These are phyloP conservation scores for Suillus discolor DNA, from an alignment of 768 basidiomycete genomes.

Conservation along the genomic window DNA sequence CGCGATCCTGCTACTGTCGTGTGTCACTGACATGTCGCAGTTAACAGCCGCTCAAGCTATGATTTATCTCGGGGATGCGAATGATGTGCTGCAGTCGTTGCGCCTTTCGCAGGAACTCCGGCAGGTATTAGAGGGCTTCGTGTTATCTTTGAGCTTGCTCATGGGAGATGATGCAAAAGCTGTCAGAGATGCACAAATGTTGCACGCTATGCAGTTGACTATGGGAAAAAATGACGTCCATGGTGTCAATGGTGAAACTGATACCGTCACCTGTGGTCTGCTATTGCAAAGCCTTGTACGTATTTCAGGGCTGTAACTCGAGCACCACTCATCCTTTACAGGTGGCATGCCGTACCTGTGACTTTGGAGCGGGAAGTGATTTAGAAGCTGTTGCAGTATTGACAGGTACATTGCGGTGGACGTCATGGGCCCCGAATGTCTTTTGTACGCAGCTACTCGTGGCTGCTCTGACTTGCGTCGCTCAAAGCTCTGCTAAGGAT, in stretches of 20 bases:
- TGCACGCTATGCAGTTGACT: conserved; percentile 62
- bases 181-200: conserved; percentile 70
- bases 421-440: conserved; percentile 60
- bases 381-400: conserved; percentile 54
- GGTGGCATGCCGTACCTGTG: conserved; percentile 59
- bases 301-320: conserved; percentile 7
- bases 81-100: conserved; percentile 53
- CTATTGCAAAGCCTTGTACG: conserved; percentile 63
- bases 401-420: conserved; percentile 59
- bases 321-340: conserved; percentile 28
- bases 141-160: conserved; percentile 57
- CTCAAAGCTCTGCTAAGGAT: conserved; percentile 45
- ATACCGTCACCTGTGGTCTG: conserved; percentile 65
- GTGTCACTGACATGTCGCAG: conserved; percentile 61
- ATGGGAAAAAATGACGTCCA: conserved; percentile 59
- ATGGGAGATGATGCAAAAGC: conserved; percentile 72
- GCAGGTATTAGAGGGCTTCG: conserved; percentile 61
- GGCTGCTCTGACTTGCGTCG: conserved; percentile 62
- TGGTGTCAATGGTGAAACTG: conserved; percentile 62
- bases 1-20: conserved; percentile 60
- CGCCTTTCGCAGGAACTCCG: conserved; percentile 55
- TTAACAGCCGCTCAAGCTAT: conserved; percentile 63
- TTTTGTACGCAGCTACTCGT: conserved; percentile 72
- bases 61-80: conserved; percentile 48
- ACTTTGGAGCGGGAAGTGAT: conserved; percentile 65